Conservation (phyloP, 352 stramenopile genomes). For the Phytophthora sp. region DNA sequence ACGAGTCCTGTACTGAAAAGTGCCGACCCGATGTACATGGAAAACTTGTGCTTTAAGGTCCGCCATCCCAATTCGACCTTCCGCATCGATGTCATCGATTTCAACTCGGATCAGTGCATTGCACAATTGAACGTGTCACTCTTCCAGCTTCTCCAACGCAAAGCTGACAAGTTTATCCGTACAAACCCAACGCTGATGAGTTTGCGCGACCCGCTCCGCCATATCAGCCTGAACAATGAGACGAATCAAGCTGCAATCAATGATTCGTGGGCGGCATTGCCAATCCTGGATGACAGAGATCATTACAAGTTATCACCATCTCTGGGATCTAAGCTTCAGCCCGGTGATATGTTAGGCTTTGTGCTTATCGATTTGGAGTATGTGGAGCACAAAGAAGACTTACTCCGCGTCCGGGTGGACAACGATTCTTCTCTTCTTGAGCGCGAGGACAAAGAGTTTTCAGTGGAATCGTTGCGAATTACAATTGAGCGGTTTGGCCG, state of each 20-base stretch:
- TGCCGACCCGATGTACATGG: conserved; percentile 88
- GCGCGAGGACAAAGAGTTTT: conserved; percentile 81
- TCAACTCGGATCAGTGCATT: conserved; percentile 79
- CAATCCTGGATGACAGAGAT: conserved; percentile 48
- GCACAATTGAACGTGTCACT: conserved; percentile 72
- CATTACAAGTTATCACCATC: conserved; percentile 54
- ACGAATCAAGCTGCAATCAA: conserved; percentile 43
- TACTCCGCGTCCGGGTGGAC: conserved; percentile 64
- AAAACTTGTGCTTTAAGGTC: conserved; percentile 78
- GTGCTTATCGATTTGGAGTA: conserved; percentile 69
- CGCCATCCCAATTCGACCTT: conserved; percentile 63
- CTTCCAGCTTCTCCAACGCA: conserved; percentile 80
- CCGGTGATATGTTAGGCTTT: conserved; percentile 60
- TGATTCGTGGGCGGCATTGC: conserved; percentile 39
- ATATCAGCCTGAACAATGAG: conserved; percentile 54
- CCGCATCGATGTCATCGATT: conserved; percentile 83
- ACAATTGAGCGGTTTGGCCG: conserved; percentile 81
- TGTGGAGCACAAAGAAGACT: conserved; percentile 72
- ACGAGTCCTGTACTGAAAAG: conserved; percentile 87
- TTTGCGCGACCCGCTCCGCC: conserved; percentile 50
- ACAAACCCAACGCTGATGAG: conserved; percentile 55
- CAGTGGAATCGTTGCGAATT: conserved; percentile 72
- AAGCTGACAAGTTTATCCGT: conserved; percentile 71
- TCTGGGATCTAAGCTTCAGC: conserved; percentile 31
- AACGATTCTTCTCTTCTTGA: conserved; percentile 61